phyloP scores from a whole-genome alignment of 805 yeast genomes.

The Candida rishiriensis region DNA sequence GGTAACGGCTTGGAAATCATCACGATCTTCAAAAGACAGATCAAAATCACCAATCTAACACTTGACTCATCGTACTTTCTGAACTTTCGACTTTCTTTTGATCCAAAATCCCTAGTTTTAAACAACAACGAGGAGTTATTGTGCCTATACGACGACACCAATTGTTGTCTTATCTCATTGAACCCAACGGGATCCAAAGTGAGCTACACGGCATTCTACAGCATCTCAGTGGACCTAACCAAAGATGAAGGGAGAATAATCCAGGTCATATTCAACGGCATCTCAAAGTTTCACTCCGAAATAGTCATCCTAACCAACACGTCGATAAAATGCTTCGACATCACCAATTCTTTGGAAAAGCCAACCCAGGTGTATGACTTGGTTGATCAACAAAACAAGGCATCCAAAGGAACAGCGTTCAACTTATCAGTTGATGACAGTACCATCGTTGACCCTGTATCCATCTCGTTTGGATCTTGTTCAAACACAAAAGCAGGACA shows the following conservation, averaged over 20 bases:
- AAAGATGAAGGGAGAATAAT: slow-evolving; percentile 25
- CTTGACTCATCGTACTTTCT: slow-evolving; percentile 8
- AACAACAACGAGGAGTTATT: slow-evolving; percentile 24
- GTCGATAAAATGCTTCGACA: slow-evolving; percentile 33
- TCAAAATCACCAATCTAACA: slow-evolving; percentile 17
- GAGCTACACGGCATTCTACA: slow-evolving; percentile 6
- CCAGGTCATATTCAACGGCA: slow-evolving; percentile 41
- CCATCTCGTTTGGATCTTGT: slow-evolving; percentile 43
- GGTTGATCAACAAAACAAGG: not conserved
- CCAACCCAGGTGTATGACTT: slow-evolving; percentile 4
- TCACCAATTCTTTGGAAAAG: slow-evolving; percentile 23
- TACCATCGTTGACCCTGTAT: slow-evolving; percentile 31
- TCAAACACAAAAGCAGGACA: slow-evolving; percentile 5
- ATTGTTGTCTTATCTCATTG: slow-evolving; percentile 17
- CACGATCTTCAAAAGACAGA: slow-evolving; percentile 17
- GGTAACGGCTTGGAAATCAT: slow-evolving; percentile 24
- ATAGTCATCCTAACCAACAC: slow-evolving; percentile 39
- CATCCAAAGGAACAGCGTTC: not conserved
- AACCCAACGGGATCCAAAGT: slow-evolving; percentile 17
- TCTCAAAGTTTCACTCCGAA: slow-evolving; percentile 39
- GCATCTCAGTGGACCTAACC: slow-evolving; percentile 7
- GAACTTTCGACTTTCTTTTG: slow-evolving; percentile 15
- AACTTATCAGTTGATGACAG: slow-evolving; percentile 14
- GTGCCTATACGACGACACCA: slow-evolving; percentile 20
- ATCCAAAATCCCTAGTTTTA: slow-evolving; percentile 20